A percentile compares a stretch with the other conserved stretches of the same genome.
Conservation (phyloP, 805 yeast species). For the Starmerella apis region DNA sequence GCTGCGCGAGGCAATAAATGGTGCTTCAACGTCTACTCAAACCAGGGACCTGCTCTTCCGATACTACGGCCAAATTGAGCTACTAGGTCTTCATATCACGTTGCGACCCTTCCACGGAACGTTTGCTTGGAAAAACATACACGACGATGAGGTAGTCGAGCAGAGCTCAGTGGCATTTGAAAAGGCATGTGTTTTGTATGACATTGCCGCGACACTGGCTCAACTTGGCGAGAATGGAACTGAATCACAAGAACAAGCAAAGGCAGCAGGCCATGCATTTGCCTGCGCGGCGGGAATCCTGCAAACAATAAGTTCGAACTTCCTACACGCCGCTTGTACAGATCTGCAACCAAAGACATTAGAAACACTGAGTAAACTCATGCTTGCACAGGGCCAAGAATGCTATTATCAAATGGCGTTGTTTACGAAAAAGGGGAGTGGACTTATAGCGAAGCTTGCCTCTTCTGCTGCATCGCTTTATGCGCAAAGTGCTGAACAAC, state of each 20-base stretch:
- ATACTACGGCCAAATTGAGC: slow-evolving; percentile 74
- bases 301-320: slow-evolving; percentile 62
- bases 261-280: slow-evolving; percentile 43
- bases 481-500: slow-evolving; percentile 40
- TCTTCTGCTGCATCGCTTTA: slow-evolving; percentile 49
- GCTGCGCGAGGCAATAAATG: slow-evolving; percentile 46
- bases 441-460: slow-evolving; percentile 69
- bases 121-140: slow-evolving; percentile 76
- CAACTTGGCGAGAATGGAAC: slow-evolving; percentile 32
- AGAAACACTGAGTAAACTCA: slow-evolving; percentile 49
- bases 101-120: slow-evolving; percentile 36
- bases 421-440: slow-evolving; percentile 40
- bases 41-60: slow-evolving; percentile 49
- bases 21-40: slow-evolving; percentile 37
- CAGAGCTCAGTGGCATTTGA: slow-evolving; percentile 81
- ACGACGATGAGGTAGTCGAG: slow-evolving; percentile 38
- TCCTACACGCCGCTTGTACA: slow-evolving; percentile 75
- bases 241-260: slow-evolving; percentile 20
- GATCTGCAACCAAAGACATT: slow-evolving; percentile 66
- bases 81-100: slow-evolving; percentile 68
- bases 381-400: slow-evolving; percentile 86
- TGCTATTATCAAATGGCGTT: slow-evolving; percentile 57
- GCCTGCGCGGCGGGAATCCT: slow-evolving; percentile 74
- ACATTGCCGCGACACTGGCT: slow-evolving; percentile 56
- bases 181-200: slow-evolving; percentile 74